phyloP scores from a whole-genome alignment of 306 rosid species.

The Quercus dentata region DNA sequence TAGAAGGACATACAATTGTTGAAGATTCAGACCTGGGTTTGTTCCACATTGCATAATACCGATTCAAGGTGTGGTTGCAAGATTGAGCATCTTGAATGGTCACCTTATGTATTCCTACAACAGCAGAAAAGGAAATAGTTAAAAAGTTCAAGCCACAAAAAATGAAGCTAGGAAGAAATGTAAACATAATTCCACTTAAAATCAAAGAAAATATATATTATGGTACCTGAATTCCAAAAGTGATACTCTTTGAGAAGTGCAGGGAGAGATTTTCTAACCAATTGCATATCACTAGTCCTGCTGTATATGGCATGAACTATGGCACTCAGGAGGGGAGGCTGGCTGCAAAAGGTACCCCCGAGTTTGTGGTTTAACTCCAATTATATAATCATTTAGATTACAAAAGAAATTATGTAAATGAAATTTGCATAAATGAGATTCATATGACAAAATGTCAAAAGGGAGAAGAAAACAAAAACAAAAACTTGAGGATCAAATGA shows the following conservation, averaged over 20 bases:
- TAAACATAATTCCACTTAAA: conserved; percentile 9
- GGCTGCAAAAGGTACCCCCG: conserved; percentile 52
- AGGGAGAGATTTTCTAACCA: conserved; percentile 68
- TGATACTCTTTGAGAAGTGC: conserved; percentile 71
- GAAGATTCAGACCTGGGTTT: conserved; percentile 84
- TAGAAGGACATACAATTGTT: conserved; percentile 40
- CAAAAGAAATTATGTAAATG: neutral
- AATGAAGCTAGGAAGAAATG: conserved; percentile 1
- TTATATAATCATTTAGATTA: neutral
- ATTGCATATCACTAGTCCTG: conserved; percentile 55
- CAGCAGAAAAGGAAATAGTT: conserved; percentile 12
- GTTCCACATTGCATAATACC: conserved; percentile 91
- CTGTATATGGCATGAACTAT: conserved; percentile 72
- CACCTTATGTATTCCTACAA: conserved; percentile 65
- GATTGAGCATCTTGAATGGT: conserved; percentile 52
- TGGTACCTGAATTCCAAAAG: conserved; percentile 89
- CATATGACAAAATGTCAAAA: neutral
- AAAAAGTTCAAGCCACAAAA: conserved; percentile 3
- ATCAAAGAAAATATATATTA: conserved; percentile 5
- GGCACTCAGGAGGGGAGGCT: conserved; percentile 93
- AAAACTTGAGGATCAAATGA: neutral
- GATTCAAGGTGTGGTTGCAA: conserved; percentile 52
- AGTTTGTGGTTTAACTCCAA: conserved; percentile 6
- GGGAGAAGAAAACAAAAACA: neutral
- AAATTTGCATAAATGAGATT: neutral